Base-by-base conservation (phyloP, 2,329 filamentous ascomycete species). In the Ambrosiella cleistominuta region DNA sequence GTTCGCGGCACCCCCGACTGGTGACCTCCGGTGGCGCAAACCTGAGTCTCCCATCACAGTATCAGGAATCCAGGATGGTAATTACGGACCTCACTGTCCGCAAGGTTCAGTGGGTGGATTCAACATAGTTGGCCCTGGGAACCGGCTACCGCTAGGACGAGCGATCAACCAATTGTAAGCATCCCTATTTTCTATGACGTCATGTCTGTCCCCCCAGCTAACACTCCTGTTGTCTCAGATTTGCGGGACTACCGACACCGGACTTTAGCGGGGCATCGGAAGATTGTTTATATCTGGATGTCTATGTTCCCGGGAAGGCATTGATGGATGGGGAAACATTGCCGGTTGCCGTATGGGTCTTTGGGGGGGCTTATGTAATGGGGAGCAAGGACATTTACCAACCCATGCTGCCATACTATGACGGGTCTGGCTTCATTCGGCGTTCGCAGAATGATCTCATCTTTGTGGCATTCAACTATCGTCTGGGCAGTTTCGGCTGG, bases 231-330 rank as follows among this genome's bases (percentile, higher is more conserved):
- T n/a, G 1, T 13, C 15, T 1, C 50, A 68, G 66, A 15, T 61
- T 71, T 36, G 67, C 64, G 1, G 67, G 67, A 1, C 61, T 70
- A 1, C 68, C 67, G 1, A 58, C 68, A 0, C 67, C 68, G 3
- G 62, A 65, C 11, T 68, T 70, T 55, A 45, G 63, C 3, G 62
- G 64, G 7, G 65, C 64, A 35, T 61, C 63, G 11, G 73, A 76
- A 62, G 74, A 77, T 60, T 77, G 75, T 60, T 68, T 77, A 1
- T 75, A 74, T 62, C 69, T 77, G 11, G 74, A 77, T 62, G 62
- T 77, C n/a, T 72, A 71, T 47, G 73, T 75, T 1, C 75, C 75
- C 3, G 68, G 66, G 6, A 69, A 69, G 57, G 72, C 70, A 0
- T 63, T 74, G 17, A 63, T 67, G 15, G 64, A 68, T 35, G 66